Percentiles rank a stretch among this genome's conserved stretches.
Evolutionary conservation across 345 rosid genomes (phyloP).

Genomic region (Microcos paniculata): DNA sequence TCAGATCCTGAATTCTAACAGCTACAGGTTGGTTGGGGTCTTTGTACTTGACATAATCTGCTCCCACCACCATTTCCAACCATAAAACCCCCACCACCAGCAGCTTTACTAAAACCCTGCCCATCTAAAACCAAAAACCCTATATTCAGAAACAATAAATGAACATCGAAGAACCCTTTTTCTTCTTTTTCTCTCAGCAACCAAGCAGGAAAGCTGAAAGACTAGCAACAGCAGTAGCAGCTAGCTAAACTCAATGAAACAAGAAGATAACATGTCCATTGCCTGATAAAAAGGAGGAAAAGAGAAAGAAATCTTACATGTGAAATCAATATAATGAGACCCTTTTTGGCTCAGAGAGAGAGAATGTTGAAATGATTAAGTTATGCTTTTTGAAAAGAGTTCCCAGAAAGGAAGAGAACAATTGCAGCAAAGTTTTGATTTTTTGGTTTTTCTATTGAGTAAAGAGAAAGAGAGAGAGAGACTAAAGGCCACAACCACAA

Average conservation of each 20-base stretch:
- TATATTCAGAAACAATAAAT: background rate
- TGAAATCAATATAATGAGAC: conserved; percentile 14
- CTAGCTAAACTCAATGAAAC: background rate
- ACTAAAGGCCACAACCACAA: background rate
- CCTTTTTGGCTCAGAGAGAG: conserved; percentile 5
- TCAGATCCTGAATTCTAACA: conserved; percentile 43
- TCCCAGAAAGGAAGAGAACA: background rate
- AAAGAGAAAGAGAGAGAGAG: background rate
- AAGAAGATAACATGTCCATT: background rate
- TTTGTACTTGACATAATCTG: conserved; percentile 44
- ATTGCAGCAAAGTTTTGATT: background rate
- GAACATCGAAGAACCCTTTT: background rate
- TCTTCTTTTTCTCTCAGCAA: background rate
- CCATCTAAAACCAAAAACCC: conserved; percentile 24
- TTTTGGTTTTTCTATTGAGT: background rate
- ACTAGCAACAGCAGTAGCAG: background rate
- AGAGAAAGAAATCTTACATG: conserved; percentile 10
- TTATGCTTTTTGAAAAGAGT: background rate
- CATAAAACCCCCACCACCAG: conserved; percentile 25
- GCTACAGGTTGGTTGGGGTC: conserved; percentile 45
- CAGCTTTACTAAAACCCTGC: conserved; percentile 21
- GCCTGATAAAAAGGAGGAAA: background rate
- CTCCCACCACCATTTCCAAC: conserved; percentile 31
- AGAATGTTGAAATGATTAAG: background rate
- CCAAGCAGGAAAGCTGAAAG: background rate